Evolutionary conservation across 2,329 filamentous ascomycete genomes (phyloP).

Genomic region (Pleochaeta shiraiana): DNA sequence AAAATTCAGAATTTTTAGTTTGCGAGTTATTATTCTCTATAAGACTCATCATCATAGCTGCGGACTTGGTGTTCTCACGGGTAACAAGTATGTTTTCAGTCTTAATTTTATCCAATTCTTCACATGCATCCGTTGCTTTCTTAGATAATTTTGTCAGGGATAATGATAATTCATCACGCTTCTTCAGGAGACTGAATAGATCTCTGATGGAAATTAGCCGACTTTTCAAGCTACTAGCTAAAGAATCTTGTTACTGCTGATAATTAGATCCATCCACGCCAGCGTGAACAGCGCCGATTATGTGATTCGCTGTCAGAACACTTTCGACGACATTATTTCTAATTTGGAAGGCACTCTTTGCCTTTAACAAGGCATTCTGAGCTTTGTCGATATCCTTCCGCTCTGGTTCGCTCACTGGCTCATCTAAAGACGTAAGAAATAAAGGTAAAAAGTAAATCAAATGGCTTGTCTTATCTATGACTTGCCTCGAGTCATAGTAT

Average conservation of each 20-base stretch:
- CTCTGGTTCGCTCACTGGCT: slow-evolving; percentile 19
- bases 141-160: slow-evolving; percentile 36
- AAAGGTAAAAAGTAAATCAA: not conserved
- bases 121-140: slow-evolving; percentile 27
- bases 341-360: slow-evolving; percentile 46
- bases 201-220: slow-evolving; percentile 7
- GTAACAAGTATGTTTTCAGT: slow-evolving; percentile 33
- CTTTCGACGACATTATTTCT: slow-evolving; percentile 46
- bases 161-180: slow-evolving; percentile 45
- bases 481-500: slow-evolving; percentile 14
- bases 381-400: slow-evolving; percentile 32
- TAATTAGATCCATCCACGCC: slow-evolving; percentile 39
- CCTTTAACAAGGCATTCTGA: slow-evolving; percentile 41
- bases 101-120: slow-evolving; percentile 33
- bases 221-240: not conserved
- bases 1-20: slow-evolving; percentile 30
- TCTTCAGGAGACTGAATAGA: slow-evolving; percentile 41
- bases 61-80: slow-evolving; percentile 38
- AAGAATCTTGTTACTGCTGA: slow-evolving; percentile 34
- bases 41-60: slow-evolving; percentile 39
- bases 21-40: slow-evolving; percentile 32
- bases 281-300: slow-evolving; percentile 55
- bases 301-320: slow-evolving; percentile 50
- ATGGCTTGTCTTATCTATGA: slow-evolving; percentile 5
- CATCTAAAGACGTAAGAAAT: slow-evolving; percentile 11